phyloP scores from a whole-genome alignment of 140 eudicot genomes.

The Senecio squalidus region DNA sequence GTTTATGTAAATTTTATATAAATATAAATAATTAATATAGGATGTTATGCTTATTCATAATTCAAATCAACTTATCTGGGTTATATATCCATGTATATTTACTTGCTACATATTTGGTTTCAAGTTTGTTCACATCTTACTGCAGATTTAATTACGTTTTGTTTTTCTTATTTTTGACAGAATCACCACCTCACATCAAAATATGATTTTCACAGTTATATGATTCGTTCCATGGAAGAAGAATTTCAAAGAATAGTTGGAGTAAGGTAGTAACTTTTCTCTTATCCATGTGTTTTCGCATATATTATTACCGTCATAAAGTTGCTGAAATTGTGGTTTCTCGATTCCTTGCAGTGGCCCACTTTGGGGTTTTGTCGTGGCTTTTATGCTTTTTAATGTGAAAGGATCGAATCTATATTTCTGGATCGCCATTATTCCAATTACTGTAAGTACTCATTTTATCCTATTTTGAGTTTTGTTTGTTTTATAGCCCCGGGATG shows the following conservation, averaged over 20 bases:
- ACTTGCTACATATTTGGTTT: too few relatives aligned
- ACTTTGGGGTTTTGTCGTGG: constrained; percentile 96
- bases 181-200: constrained; percentile 93
- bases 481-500: neutral
- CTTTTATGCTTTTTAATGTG: constrained; percentile 87
- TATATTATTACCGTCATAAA: neutral
- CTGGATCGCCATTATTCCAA: constrained; percentile 97
- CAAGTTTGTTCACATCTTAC: constrained; percentile 42
- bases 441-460: constrained; percentile 54
- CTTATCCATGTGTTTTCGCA: neutral
- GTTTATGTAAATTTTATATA: too few relatives aligned
- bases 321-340: constrained; percentile 16
- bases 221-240: constrained; percentile 99
- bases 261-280: constrained; percentile 57
- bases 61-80: constrained; percentile 1
- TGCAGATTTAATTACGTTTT: too few relatives aligned
- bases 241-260: constrained; percentile 98
- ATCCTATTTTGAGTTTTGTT: neutral
- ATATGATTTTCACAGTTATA: constrained; percentile 99
- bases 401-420: constrained; percentile 96
- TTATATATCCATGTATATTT: neutral
- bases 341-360: constrained; percentile 65
- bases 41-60: too few relatives aligned
- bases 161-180: constrained; percentile 65
- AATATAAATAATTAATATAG: too few relatives aligned